Conservation (phyloP, 2,329 filamentous ascomycete genomes). For the Beauveria sp. region DNA sequence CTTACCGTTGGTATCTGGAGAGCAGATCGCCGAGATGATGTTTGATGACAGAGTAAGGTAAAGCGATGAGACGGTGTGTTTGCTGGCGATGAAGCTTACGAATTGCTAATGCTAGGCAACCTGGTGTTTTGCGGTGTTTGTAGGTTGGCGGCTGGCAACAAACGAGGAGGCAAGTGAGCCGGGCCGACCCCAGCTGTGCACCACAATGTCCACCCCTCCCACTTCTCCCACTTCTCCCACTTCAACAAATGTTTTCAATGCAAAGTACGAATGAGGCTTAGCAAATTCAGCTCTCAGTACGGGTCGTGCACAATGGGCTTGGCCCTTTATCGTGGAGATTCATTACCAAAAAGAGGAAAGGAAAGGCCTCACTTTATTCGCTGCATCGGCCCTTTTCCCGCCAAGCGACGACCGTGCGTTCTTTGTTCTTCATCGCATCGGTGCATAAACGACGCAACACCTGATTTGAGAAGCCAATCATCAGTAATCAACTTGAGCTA, state of each 20-base stretch:
- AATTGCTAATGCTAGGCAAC: not conserved
- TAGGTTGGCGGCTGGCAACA: not conserved
- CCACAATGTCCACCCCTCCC: not conserved
- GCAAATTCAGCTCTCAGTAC: not conserved
- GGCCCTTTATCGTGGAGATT: not conserved
- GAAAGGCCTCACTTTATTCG: not conserved
- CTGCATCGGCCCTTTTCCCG: slow-evolving; percentile 7
- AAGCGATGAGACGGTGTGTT: too few species aligned
- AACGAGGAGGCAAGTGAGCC: not conserved
- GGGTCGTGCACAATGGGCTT: not conserved
- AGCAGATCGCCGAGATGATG: not conserved
- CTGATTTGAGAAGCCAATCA: not conserved
- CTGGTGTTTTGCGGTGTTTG: not conserved
- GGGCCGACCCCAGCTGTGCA: not conserved
- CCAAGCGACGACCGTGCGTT: slow-evolving; percentile 8
- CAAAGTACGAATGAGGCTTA: not conserved
- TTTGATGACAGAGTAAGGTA: not conserved
- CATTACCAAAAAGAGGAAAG: not conserved
- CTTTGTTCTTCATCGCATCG: not conserved
- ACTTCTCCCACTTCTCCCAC: too few species aligned
- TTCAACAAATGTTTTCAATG: not conserved
- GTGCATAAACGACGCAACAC: not conserved
- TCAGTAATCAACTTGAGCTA: not conserved
- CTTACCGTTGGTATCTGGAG: not conserved
- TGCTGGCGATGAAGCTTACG: not conserved